Conservation (phyloP, 2,329 filamentous ascomycete species). For the Chaetomium globosum region DNA sequence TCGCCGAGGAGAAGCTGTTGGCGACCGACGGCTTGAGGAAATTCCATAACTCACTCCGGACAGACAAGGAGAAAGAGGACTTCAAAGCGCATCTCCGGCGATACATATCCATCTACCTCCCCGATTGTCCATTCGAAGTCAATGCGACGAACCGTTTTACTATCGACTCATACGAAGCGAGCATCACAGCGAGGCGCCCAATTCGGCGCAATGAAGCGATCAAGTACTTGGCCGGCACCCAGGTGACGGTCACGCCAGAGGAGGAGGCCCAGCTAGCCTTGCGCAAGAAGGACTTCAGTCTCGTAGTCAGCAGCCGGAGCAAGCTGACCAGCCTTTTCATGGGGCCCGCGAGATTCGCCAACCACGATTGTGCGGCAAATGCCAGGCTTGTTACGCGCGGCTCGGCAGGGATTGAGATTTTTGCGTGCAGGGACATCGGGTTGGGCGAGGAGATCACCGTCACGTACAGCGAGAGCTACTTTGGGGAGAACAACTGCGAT, state of each 20-base stretch:
- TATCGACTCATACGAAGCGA: slow-evolving; percentile 84
- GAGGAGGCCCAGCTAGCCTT: slow-evolving; percentile 82
- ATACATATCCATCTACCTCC: slow-evolving; percentile 89
- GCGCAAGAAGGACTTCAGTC: slow-evolving; percentile 91
- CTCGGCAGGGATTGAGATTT: slow-evolving; percentile 85
- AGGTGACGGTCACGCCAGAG: slow-evolving; percentile 88
- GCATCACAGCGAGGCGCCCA: slow-evolving; percentile 75
- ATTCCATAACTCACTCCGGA: slow-evolving; percentile 68
- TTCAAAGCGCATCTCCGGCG: slow-evolving; percentile 83
- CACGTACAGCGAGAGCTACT: slow-evolving; percentile 93
- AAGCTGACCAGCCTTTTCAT: slow-evolving; percentile 91
- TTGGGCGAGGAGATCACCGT: slow-evolving; percentile 95
- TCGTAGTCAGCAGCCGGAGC: slow-evolving; percentile 89
- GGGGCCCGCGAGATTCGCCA: slow-evolving; percentile 92
- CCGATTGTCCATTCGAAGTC: slow-evolving; percentile 94
- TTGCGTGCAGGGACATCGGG: slow-evolving; percentile 79
- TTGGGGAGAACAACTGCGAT: slow-evolving; percentile 91
- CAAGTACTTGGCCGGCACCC: slow-evolving; percentile 87
- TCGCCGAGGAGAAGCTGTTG: slow-evolving; percentile 73
- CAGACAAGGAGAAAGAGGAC: slow-evolving; percentile 79
- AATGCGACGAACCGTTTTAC: slow-evolving; percentile 91
- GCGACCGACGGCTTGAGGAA: slow-evolving; percentile 72
- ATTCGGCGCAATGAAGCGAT: slow-evolving; percentile 83
- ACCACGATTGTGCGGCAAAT: slow-evolving; percentile 95
- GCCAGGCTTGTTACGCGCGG: slow-evolving; percentile 82